These are phyloP conservation scores for Halophytophthora batemanensis DNA, from an alignment of 352 stramenopile genomes.

Conservation along the genomic window DNA sequence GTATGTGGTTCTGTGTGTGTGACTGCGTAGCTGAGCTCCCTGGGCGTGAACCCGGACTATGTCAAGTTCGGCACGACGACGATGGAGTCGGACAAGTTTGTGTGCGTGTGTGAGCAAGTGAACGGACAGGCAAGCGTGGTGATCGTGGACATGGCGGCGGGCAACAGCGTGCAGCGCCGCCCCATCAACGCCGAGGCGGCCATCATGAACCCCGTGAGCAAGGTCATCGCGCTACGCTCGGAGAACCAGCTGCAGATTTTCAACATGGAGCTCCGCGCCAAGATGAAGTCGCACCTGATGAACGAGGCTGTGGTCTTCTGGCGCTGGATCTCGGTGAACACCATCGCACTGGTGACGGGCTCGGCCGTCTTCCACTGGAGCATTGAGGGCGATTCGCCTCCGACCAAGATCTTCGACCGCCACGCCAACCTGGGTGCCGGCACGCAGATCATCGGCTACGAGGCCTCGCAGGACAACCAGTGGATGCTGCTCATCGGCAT, in stretches of 20 bases:
- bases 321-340: slow-evolving; percentile 97
- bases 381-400: slow-evolving; percentile 90
- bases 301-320: slow-evolving; percentile 96
- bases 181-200: slow-evolving; percentile 99
- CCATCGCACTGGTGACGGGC: slow-evolving; percentile 96
- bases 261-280: slow-evolving; percentile 99
- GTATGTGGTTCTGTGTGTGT: slow-evolving; percentile 11
- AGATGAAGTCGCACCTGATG: slow-evolving; percentile 97
- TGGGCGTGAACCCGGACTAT: slow-evolving; percentile 89
- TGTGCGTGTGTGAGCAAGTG: slow-evolving; percentile 91
- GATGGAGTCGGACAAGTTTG: slow-evolving; percentile 98
- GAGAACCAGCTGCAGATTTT: slow-evolving; percentile 98
- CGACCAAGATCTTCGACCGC: slow-evolving; percentile 98
- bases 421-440: slow-evolving; percentile 91
- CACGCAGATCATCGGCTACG: slow-evolving; percentile 99
- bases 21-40: slow-evolving; percentile 61
- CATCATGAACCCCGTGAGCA: slow-evolving; percentile 99
- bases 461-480: slow-evolving; percentile 96
- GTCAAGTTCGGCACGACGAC: slow-evolving; percentile 93
- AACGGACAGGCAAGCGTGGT: slow-evolving; percentile 88
- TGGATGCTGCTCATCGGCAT: slow-evolving; percentile 99
- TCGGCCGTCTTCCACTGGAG: slow-evolving; percentile 98
- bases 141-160: slow-evolving; percentile 90
- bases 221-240: slow-evolving; percentile 84
- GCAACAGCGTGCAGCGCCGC: slow-evolving; percentile 88